Evolutionary conservation across 2,329 filamentous ascomycete genomes (phyloP).

Genomic region (Fusarium protoensiforme): DNA sequence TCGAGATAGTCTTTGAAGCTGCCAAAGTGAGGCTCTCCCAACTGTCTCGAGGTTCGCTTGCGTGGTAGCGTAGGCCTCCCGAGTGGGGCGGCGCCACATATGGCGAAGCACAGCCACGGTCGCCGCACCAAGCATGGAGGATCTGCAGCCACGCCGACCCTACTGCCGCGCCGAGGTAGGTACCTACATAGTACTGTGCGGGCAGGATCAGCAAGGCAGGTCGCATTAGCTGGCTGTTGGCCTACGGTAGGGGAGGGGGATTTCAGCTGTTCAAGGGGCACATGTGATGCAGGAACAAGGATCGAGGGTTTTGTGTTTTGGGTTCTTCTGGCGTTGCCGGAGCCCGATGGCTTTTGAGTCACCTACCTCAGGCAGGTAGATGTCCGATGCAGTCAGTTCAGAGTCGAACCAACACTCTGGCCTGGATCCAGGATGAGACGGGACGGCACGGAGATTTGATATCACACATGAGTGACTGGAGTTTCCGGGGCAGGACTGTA

Average conservation of each 20-base stretch:
- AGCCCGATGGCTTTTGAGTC: constrained; percentile 8
- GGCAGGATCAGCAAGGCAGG: constrained; percentile 19
- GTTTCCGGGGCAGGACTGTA: background rate
- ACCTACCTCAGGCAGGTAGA: constrained; percentile 3
- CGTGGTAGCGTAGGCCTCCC: constrained; percentile 34
- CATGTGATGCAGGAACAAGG: constrained; percentile 5
- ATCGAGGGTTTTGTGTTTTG: background rate
- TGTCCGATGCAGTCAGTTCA: background rate
- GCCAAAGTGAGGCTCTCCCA: constrained; percentile 27
- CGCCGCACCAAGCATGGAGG: background rate
- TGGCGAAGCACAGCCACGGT: constrained; percentile 32
- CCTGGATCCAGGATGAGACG: background rate
- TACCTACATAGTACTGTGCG: constrained; percentile 6
- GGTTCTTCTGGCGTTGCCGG: background rate
- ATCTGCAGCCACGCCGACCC: constrained; percentile 34
- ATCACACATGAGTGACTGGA: background rate
- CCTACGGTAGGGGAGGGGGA: constrained; percentile 1
- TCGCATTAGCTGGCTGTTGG: constrained; percentile 29
- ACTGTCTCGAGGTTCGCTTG: constrained; percentile 16
- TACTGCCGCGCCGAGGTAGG: constrained; percentile 12
- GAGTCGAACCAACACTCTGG: background rate
- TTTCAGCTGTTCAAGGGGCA: constrained; percentile 43
- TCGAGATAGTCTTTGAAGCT: background rate
- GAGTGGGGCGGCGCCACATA: constrained; percentile 25
- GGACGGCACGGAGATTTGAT: background rate